Percentiles rank a stretch among this genome's conserved stretches.
Evolutionary conservation across 495 filamentous ascomycete species (phyloP).

Genomic region (Penicillium pulvis): DNA sequence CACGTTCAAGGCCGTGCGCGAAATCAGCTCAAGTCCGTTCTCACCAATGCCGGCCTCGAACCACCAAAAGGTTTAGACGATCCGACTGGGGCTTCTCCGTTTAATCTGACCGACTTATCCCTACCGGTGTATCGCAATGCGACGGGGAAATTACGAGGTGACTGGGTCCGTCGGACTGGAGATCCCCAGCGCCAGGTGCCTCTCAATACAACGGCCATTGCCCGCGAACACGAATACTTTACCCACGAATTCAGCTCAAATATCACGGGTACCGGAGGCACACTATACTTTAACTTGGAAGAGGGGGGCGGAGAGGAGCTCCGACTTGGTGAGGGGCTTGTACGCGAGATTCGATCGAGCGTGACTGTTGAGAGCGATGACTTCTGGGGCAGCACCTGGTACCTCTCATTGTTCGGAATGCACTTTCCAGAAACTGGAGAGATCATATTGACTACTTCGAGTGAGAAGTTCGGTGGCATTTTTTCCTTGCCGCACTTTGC

Average conservation of each 20-base stretch:
- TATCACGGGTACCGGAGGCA: slow-evolving; percentile 60
- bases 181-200: slow-evolving; percentile 33
- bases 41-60: slow-evolving; percentile 41
- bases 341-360: slow-evolving; percentile 63
- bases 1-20: slow-evolving; percentile 57
- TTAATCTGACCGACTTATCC: slow-evolving; percentile 45
- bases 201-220: slow-evolving; percentile 56
- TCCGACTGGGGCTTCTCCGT: slow-evolving; percentile 40
- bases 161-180: slow-evolving; percentile 67
- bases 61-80: slow-evolving; percentile 39
- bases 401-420: slow-evolving; percentile 74
- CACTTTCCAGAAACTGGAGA: slow-evolving; percentile 78
- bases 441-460: slow-evolving; percentile 81
- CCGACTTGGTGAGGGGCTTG: slow-evolving; percentile 34
- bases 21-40: slow-evolving; percentile 47
- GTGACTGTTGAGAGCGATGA: slow-evolving; percentile 70
- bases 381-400: slow-evolving; percentile 68
- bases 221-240: slow-evolving; percentile 50
- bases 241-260: slow-evolving; percentile 65
- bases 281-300: slow-evolving; percentile 47
- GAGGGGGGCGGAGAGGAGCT: slow-evolving; percentile 44
- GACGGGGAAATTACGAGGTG: slow-evolving; percentile 72
- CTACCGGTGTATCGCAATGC: slow-evolving; percentile 74
- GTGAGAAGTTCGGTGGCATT: slow-evolving; percentile 87
- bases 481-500: slow-evolving; percentile 86